A percentile compares a stretch with the other conserved stretches of the same genome.
phyloP scores from a whole-genome alignment of 192 early-diverging fungal genomes.

The Fimicolochytrium jonesii region DNA sequence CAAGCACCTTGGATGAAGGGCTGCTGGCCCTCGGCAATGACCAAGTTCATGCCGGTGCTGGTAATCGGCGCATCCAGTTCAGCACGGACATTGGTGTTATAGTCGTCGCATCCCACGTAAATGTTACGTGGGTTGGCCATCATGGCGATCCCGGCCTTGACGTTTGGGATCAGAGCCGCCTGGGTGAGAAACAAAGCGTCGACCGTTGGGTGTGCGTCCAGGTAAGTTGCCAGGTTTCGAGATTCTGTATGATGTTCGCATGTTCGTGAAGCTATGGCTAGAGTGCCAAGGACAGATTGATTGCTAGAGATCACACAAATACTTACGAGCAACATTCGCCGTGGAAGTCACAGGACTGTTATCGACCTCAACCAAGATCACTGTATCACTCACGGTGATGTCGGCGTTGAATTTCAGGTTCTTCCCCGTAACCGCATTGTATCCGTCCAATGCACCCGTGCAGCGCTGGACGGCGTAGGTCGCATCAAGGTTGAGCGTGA shows the following conservation, averaged over 20 bases:
- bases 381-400: neutral
- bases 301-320: too few relatives aligned
- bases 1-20: neutral
- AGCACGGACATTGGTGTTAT: neutral
- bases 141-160: neutral
- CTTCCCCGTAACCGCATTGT: neutral
- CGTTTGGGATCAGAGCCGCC: neutral
- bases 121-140: neutral
- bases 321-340: neutral
- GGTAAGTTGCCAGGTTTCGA: neutral
- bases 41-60: neutral
- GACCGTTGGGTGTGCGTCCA: neutral
- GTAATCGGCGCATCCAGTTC: neutral
- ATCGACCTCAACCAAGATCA: neutral
- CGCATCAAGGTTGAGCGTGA: neutral
- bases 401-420: neutral
- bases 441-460: neutral
- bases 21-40: conserved; percentile 2
- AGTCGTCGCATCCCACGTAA: neutral
- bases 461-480: neutral
- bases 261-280: too few relatives aligned
- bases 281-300: too few relatives aligned
- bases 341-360: neutral
- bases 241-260: too few relatives aligned
- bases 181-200: neutral